Evolutionary conservation across 2,329 filamentous ascomycete genomes (phyloP).

Genomic region (Aspergillaceae sp.): DNA sequence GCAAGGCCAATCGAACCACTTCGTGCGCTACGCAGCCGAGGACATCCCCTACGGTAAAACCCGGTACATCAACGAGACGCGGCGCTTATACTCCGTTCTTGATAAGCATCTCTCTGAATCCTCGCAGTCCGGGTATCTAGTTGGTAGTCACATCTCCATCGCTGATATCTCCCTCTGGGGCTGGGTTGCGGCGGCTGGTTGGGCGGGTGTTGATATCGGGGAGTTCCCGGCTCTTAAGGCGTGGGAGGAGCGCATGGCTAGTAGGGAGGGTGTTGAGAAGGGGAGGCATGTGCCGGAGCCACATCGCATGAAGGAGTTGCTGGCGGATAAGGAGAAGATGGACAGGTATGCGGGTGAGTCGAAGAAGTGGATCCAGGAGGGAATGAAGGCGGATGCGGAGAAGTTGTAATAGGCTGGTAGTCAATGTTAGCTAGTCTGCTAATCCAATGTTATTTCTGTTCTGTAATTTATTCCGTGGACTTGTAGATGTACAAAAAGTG

Average conservation of each 20-base stretch:
- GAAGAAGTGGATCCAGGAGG: slow-evolving; percentile 58
- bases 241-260: slow-evolving; percentile 65
- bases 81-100: slow-evolving; percentile 70
- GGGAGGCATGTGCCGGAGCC: slow-evolving; percentile 63
- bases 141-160: slow-evolving; percentile 39
- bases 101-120: slow-evolving; percentile 55
- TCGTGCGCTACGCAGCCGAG: slow-evolving; percentile 71
- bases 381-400: slow-evolving; percentile 60
- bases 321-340: slow-evolving; percentile 48
- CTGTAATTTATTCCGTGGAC: too few species aligned
- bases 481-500: too few species aligned
- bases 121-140: slow-evolving; percentile 44
- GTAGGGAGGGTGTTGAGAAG: slow-evolving; percentile 64
- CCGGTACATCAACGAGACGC: slow-evolving; percentile 73
- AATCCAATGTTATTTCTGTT: neutral
- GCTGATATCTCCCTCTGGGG: slow-evolving; percentile 76
- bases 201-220: slow-evolving; percentile 59
- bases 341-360: slow-evolving; percentile 48
- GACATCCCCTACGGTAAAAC: slow-evolving; percentile 74
- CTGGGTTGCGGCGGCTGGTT: slow-evolving; percentile 57
- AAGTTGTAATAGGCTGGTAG: slow-evolving; percentile 22
- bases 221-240: slow-evolving; percentile 68
- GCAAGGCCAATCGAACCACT: slow-evolving; percentile 81
- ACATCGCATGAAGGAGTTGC: slow-evolving; percentile 53
- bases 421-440: neutral